A percentile compares a stretch with the other conserved stretches of the same genome.
Conservation (phyloP, 441 rosid genomes). For the Macaranga tanarius region DNA sequence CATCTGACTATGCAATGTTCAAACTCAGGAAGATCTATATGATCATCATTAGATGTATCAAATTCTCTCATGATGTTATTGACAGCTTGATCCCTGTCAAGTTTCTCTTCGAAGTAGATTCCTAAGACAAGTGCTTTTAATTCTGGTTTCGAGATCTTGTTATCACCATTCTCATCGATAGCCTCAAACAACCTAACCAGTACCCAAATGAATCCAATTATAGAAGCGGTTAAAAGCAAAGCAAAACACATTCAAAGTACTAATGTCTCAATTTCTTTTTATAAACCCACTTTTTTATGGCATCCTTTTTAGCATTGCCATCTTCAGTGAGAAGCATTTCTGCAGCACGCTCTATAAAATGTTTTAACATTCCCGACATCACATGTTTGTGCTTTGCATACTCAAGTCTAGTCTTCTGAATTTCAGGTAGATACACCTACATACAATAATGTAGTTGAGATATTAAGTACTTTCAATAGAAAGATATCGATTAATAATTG, state of each 20-base stretch:
- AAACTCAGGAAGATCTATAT: constrained; percentile 49
- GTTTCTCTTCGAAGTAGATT: constrained; percentile 66
- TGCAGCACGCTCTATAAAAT: constrained; percentile 51
- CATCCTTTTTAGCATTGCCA: constrained; percentile 48
- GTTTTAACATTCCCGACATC: constrained; percentile 59
- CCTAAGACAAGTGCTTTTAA: constrained; percentile 77
- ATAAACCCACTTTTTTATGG: constrained; percentile 46
- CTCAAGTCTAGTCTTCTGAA: constrained; percentile 56
- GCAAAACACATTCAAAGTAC: background rate
- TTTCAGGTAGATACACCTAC: constrained; percentile 75
- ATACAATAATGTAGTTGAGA: background rate
- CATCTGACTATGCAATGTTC: constrained; percentile 49
- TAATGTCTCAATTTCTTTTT: background rate
- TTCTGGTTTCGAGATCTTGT: constrained; percentile 49
- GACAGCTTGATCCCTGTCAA: constrained; percentile 65
- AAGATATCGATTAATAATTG: no score
- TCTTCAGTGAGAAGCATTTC: constrained; percentile 61
- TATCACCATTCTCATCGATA: constrained; percentile 64
- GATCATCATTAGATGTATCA: constrained; percentile 47
- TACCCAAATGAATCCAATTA: constrained; percentile 8
- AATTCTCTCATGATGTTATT: constrained; percentile 56
- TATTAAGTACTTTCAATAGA: no score
- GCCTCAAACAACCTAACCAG: constrained; percentile 58
- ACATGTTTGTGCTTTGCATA: constrained; percentile 59
- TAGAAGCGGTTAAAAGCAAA: constrained; percentile 4